phyloP scores from a whole-genome alignment of 192 early-diverging fungal species.

The Pilaira anomala region DNA sequence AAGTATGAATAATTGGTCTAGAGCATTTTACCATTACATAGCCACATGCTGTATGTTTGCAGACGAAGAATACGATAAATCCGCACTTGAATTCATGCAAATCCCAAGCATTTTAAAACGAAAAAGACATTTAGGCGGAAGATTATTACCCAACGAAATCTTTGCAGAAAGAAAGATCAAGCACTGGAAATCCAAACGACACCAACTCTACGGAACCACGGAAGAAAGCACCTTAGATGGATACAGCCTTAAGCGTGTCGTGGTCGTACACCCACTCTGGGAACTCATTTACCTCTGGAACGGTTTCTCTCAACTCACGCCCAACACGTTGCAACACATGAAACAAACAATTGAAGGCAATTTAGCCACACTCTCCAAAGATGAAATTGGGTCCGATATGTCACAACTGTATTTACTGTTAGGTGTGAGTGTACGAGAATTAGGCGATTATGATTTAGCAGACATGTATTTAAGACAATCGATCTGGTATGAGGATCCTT shows the following conservation, averaged over 20 bases:
- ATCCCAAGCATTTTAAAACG: conserved; percentile 22
- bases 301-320: conserved; percentile 24
- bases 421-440: conserved; percentile 27
- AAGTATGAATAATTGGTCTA: conserved; percentile 38
- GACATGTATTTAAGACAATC: conserved; percentile 24
- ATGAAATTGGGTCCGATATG: conserved; percentile 11
- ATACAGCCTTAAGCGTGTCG: conserved; percentile 13
- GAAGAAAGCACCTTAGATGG: conserved; percentile 10
- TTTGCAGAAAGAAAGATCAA: conserved; percentile 32
- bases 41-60: conserved; percentile 40
- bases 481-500: conserved; percentile 7
- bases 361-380: conserved; percentile 1
- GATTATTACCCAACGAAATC: conserved; percentile 30
- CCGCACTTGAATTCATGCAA: conserved; percentile 35
- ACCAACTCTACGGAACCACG: neutral
- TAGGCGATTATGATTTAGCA: conserved; percentile 23
- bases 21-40: conserved; percentile 40
- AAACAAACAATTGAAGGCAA: conserved; percentile 8
- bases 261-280: conserved; percentile 34
- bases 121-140: conserved; percentile 9
- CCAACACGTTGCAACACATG: conserved; percentile 11
- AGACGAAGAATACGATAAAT: conserved; percentile 36
- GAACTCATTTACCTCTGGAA: conserved; percentile 42
- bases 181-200: conserved; percentile 9
- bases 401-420: conserved; percentile 22